phyloP scores from a whole-genome alignment of 2,329 filamentous ascomycete species.

The Penicillium thymicola region DNA sequence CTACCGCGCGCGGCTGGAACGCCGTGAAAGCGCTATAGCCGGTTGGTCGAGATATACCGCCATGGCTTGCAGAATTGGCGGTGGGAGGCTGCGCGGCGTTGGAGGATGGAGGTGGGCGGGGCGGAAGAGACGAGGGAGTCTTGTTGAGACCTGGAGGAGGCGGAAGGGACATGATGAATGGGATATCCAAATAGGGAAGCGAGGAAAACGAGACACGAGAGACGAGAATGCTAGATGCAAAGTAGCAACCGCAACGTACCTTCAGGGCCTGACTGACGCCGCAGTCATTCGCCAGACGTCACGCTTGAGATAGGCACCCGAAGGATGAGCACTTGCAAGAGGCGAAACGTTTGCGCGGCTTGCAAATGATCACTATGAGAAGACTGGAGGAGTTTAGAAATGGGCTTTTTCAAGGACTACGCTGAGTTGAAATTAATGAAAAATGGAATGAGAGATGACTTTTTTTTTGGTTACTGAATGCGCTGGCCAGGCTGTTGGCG shows the following conservation, averaged over 20 bases:
- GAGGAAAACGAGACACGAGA: constrained; percentile 13
- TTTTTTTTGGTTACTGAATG: background rate
- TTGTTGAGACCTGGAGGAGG: constrained; percentile 70
- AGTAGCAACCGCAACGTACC: constrained; percentile 42
- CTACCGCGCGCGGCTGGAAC: constrained; percentile 61
- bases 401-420: background rate
- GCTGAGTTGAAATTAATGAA: background rate
- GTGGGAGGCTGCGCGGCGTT: constrained; percentile 40
- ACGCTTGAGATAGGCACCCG: constrained; percentile 28
- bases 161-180: constrained; percentile 74
- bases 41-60: constrained; percentile 28
- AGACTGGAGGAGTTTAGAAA: background rate
- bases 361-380: background rate
- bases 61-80: constrained; percentile 32
- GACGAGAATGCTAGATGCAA: constrained; percentile 29
- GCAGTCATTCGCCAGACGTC: constrained; percentile 36
- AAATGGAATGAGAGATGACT: background rate
- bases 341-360: background rate
- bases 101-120: constrained; percentile 65
- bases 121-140: constrained; percentile 65
- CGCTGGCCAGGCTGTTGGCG: background rate
- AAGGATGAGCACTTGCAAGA: background rate
- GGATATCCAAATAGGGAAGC: constrained; percentile 31
- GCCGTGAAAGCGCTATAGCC: constrained; percentile 50
- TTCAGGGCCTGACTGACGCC: constrained; percentile 38